Conservation (phyloP, 1,139 yeast species). For the Yarrowia galli region DNA sequence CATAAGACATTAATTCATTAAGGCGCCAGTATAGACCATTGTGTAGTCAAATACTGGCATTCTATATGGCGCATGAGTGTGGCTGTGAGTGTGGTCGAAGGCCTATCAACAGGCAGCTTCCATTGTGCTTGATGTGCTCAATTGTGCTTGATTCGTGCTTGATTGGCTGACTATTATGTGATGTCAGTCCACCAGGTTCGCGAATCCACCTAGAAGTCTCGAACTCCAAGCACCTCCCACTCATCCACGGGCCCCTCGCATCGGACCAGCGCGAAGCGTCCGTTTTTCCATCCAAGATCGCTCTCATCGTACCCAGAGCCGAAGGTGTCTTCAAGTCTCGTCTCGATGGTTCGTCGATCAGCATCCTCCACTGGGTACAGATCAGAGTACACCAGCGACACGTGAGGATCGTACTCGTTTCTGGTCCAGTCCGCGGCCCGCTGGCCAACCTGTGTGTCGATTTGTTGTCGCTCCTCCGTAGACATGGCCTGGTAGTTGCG, state of each 20-base stretch:
- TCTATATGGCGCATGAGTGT: slow-evolving; percentile 3
- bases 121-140: too few relatives aligned
- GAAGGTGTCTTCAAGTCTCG: slow-evolving; percentile 73
- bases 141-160: too few relatives aligned
- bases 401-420: slow-evolving; percentile 72
- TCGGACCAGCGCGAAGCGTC: slow-evolving; percentile 69
- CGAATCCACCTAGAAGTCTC: slow-evolving; percentile 44
- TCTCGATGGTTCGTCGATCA: slow-evolving; percentile 67
- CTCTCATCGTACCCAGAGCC: slow-evolving; percentile 58
- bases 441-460: slow-evolving; percentile 45
- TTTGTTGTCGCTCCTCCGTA: slow-evolving; percentile 44
- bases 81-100: background rate
- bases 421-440: slow-evolving; percentile 61
- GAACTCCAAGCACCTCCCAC: slow-evolving; percentile 70
- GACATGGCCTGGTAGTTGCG: slow-evolving; percentile 47
- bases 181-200: background rate
- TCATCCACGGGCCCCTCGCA: slow-evolving; percentile 79
- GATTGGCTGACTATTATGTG: background rate
- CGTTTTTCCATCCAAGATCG: slow-evolving; percentile 65
- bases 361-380: slow-evolving; percentile 75
- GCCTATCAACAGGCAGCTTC: background rate
- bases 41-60: background rate
- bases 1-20: slow-evolving; percentile 32
- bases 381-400: slow-evolving; percentile 74
- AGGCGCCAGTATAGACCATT: background rate